A percentile compares a stretch with the other conserved stretches of the same genome.
phyloP scores from a whole-genome alignment of 306 rosid species.

The Fragaria ananassa region DNA sequence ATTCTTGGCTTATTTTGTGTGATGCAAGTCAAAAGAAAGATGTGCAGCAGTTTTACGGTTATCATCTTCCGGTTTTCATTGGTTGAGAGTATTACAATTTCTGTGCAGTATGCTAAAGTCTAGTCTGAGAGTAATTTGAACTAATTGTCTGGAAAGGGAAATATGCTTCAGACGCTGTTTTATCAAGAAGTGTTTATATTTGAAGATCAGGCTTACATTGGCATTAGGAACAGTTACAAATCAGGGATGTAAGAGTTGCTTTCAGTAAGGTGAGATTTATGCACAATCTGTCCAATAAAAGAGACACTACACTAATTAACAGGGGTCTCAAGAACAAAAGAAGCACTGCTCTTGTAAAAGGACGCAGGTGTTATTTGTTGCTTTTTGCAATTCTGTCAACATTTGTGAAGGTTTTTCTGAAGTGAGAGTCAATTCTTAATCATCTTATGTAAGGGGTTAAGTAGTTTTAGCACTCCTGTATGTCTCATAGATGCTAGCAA shows the following conservation, averaged over 20 bases:
- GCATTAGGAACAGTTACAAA: not conserved
- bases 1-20: not conserved
- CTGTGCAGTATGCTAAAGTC: not conserved
- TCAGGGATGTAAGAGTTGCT: not conserved
- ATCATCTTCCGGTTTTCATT: not conserved
- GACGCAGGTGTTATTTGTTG: not conserved
- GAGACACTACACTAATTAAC: not conserved
- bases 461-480: not conserved
- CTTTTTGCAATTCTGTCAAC: not conserved
- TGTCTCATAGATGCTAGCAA: not conserved
- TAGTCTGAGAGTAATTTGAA: not conserved
- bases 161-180: not conserved
- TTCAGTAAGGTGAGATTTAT: not conserved
- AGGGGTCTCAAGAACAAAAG: not conserved
- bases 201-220: not conserved
- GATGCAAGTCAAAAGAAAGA: not conserved
- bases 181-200: not conserved
- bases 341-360: not conserved
- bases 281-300: not conserved
- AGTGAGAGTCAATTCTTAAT: not conserved
- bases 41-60: not conserved
- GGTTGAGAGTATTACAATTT: not conserved
- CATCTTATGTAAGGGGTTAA: not conserved
- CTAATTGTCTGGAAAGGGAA: not conserved
- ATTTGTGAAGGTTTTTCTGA: not conserved